Conservation (phyloP, 2,329 filamentous ascomycete genomes). For the Sarocladiaceae sp. region DNA sequence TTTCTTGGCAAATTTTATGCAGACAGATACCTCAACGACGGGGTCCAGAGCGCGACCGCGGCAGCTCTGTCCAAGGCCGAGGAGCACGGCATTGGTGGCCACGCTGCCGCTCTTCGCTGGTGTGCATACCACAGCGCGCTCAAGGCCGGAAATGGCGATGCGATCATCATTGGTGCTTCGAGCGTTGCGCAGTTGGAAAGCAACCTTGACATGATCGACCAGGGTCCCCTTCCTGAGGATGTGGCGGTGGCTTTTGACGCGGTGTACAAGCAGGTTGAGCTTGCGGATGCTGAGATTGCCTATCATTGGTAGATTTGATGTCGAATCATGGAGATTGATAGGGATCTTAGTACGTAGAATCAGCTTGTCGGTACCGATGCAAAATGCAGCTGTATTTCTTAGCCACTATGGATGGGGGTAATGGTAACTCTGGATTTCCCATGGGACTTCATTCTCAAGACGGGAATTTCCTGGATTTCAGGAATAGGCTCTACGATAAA, state of each 20-base stretch:
- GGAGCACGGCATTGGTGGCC: conserved; percentile 31
- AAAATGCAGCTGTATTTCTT: too few relatives aligned
- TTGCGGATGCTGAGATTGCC: not conserved
- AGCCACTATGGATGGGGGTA: too few relatives aligned
- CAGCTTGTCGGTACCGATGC: too few relatives aligned
- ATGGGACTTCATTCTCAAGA: too few relatives aligned
- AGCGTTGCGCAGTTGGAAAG: conserved; percentile 29
- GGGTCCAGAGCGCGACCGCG: conserved; percentile 22
- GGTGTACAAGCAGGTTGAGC: conserved; percentile 10
- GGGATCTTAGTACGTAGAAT: too few relatives aligned
- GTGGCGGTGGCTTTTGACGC: conserved; percentile 21
- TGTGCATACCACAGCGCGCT: conserved; percentile 30
- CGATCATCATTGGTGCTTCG: conserved; percentile 30
- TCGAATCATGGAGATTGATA: too few relatives aligned
- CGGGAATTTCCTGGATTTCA: too few relatives aligned
- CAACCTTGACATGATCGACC: conserved; percentile 30
- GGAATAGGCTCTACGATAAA: too few relatives aligned
- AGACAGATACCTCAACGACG: conserved; percentile 21
- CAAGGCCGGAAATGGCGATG: conserved; percentile 26
- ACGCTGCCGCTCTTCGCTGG: conserved; percentile 39
- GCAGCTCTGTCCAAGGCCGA: conserved; percentile 20
- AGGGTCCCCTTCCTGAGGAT: conserved; percentile 35
- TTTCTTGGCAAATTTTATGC: conserved; percentile 20
- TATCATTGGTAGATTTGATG: conserved; percentile 3
- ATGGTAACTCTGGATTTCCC: too few relatives aligned